phyloP scores from a whole-genome alignment of 805 yeast genomes.

The Grigorovia jiainica region DNA sequence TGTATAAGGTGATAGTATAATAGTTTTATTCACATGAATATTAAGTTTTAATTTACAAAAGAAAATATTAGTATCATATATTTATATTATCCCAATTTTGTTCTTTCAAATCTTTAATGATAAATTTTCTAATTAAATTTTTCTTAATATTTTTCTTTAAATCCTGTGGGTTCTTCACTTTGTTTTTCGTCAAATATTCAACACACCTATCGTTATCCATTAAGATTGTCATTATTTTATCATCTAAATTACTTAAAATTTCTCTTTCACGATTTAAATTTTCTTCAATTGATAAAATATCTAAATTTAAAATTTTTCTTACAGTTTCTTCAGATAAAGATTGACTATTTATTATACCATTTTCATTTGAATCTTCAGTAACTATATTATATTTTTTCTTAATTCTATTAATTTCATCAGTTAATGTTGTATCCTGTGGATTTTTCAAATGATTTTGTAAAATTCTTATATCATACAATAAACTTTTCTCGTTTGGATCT shows the following conservation, averaged over 20 bases:
- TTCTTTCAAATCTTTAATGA: constrained; percentile 18
- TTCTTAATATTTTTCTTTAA: constrained; percentile 49
- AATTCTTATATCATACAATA: constrained; percentile 20
- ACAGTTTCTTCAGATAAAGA: constrained; percentile 37
- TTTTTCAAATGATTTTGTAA: constrained; percentile 9
- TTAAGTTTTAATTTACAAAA: background rate
- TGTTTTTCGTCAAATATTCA: constrained; percentile 28
- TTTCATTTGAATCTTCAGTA: no score
- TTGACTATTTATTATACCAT: no score
- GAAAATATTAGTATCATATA: no score
- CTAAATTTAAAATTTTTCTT: constrained; percentile 31
- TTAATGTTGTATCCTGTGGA: background rate
- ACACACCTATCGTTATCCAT: constrained; percentile 30
- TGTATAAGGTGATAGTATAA: no score
- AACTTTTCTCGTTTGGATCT: constrained; percentile 13
- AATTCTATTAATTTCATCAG: constrained; percentile 16
- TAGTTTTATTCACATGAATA: no score
- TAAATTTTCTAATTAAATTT: constrained; percentile 62
- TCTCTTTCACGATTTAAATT: constrained; percentile 20
- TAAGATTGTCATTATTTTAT: constrained; percentile 29
- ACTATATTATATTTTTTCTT: constrained; percentile 39
- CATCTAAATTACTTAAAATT: constrained; percentile 30
- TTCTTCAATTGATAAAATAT: constrained; percentile 26
- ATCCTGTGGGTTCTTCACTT: constrained; percentile 29
- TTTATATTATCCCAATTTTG: background rate